A percentile compares a stretch with the other conserved stretches of the same genome.
Conservation (phyloP, 345 rosid genomes). For the Populus tremula region DNA sequence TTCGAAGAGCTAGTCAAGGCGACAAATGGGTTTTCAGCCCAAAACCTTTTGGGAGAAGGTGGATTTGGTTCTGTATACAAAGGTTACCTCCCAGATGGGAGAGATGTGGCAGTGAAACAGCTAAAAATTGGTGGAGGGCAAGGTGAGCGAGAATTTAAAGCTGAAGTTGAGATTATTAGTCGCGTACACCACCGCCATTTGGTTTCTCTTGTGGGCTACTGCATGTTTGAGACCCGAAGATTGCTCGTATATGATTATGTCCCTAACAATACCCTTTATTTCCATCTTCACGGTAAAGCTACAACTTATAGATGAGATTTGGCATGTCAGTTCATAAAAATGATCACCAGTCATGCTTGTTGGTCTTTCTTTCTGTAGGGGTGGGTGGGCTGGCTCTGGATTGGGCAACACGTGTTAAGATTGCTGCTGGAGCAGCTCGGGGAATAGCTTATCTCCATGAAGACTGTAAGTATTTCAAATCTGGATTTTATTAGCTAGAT, state of each 20-base stretch:
- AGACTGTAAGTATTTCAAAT: constrained; percentile 61
- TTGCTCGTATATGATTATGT: constrained; percentile 86
- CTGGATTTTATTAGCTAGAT: constrained; percentile 1
- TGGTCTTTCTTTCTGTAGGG: constrained; percentile 38
- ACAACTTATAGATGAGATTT: constrained; percentile 16
- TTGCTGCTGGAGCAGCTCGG: constrained; percentile 94
- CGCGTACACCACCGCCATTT: constrained; percentile 91
- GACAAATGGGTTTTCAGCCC: constrained; percentile 71
- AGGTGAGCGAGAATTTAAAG: constrained; percentile 91
- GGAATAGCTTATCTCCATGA: constrained; percentile 98
- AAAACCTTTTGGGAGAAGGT: constrained; percentile 88
- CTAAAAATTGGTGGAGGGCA: constrained; percentile 80
- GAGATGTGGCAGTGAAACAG: constrained; percentile 86
- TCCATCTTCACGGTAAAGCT: constrained; percentile 85
- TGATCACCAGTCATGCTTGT: constrained; percentile 6
- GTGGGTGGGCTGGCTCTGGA: constrained; percentile 57
- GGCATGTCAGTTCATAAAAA: constrained; percentile 3
- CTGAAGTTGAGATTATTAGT: constrained; percentile 90
- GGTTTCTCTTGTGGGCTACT: constrained; percentile 92
- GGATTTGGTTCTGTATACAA: constrained; percentile 89
- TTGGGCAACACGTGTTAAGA: constrained; percentile 75
- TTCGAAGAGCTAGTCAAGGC: constrained; percentile 71
- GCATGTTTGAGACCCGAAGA: constrained; percentile 74
- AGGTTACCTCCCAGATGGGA: constrained; percentile 80
- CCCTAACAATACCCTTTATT: constrained; percentile 78